Base-by-base conservation (phyloP, 805 yeast genomes). In the Ogataea paraovalis region DNA sequence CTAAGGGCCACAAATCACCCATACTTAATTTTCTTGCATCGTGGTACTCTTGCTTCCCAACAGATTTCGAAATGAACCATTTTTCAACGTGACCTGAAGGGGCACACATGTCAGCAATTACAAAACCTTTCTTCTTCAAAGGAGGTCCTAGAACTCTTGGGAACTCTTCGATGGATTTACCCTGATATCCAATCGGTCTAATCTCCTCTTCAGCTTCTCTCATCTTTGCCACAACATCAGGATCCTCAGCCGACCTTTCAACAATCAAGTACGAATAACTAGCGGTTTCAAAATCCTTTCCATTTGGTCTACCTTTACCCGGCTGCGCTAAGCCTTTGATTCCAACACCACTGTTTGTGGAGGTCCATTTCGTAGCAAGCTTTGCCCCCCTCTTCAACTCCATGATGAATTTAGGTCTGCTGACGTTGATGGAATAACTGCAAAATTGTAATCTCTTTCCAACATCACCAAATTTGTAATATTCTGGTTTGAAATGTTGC, bases 1-100 rank as follows among this genome's bases (percentile, higher is more conserved):
- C 86, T 36, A 82, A 65, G 0, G 86, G 83, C 99, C 98, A 94
- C 44, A 83, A 67, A 62, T 94, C 99, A 20, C 97, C 96, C 60
- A 79, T 78, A n/a, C 66, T 66, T 0, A 88, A 79, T 64, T 94
- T 92, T 46, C 97, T 75, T 0, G 96, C 96, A 69, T 94, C 98
- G 60, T 87, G 95, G 56, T 88, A 94, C 2, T 73, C 80, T 51
- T 80, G 85, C 51, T 80, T 80, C 5, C 88, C 86, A 46, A 78
- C 73, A 18, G 95, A 82, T 62, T 83, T 86, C 0, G 97, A 85
- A 2, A 94, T 78, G 14, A 83, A 83, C 96, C 97, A 90, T 49
- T 83, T 81, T 66, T 92, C 97, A 39, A 92, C 66, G 41, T 77
- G 75, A 1, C 97, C 97, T 13, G 83, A 75, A 0, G 91, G 78